Conservation (phyloP, 2,329 filamentous ascomycete genomes). For the Pezicula rhizophila region DNA sequence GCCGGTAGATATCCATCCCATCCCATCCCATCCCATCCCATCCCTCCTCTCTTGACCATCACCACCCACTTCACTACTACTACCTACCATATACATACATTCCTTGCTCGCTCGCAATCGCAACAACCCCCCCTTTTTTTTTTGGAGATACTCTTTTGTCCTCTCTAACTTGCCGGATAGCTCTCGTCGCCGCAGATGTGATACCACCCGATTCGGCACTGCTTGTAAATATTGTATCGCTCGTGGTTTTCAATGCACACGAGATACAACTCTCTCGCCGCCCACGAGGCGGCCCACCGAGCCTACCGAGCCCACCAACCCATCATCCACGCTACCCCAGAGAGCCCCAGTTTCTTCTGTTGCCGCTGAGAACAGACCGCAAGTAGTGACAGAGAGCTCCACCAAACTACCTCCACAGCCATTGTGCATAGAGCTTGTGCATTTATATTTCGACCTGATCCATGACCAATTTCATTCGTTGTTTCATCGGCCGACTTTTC, state of each 20-base stretch:
- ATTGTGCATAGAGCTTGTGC: conserved; percentile 18
- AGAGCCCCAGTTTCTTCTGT: not conserved
- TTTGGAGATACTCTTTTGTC: not conserved
- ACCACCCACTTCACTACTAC: not conserved
- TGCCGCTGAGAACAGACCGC: not conserved
- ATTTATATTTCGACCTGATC: conserved; percentile 29
- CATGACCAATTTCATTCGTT: conserved; percentile 30
- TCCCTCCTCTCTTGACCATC: not conserved
- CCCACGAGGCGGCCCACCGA: no score
- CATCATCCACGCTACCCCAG: not conserved
- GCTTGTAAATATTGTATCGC: conserved; percentile 6
- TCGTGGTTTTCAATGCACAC: conserved; percentile 5
- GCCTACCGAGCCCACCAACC: not conserved
- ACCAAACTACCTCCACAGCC: not conserved
- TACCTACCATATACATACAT: no score
- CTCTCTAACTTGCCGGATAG: not conserved
- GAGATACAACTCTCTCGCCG: conserved; percentile 2
- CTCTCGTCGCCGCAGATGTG: conserved; percentile 6
- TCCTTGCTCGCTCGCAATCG: not conserved
- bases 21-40: no score
- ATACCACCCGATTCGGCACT: conserved; percentile 2
- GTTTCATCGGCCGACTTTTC: conserved; percentile 26
- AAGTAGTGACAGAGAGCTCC: not conserved
- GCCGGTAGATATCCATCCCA: not conserved
- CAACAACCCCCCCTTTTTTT: not conserved